Base-by-base conservation (phyloP, 257 asterid genomes). In the Penstemon eatonii region DNA sequence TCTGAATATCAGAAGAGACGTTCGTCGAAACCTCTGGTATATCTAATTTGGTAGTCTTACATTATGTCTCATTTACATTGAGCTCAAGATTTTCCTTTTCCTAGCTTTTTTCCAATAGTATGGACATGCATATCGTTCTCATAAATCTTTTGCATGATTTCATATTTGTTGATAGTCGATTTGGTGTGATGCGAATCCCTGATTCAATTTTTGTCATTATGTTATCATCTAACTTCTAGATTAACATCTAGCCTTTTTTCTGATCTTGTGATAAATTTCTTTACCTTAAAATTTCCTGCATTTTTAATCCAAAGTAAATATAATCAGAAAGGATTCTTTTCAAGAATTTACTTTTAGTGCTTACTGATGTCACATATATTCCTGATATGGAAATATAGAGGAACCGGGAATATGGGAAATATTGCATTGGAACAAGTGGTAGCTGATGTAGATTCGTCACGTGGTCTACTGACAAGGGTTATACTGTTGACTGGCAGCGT, bases 381-480 rank as follows among this genome's bases (percentile, higher is more conserved):
- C 71, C 80, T 89, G 98, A 69, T 89, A 57, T 88, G 89, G 94
- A 87, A 83, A 67, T 90, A 86, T 79, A 55, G 66, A 47, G 78
- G 67, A 65, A 90, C 96, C 15, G 62, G 65, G 74, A 79, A 72
- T 73, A 74, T 69, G 68, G 88, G 84, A 37, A 85, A 82, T 74
- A 64, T 72, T 68, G 86, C 92, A 2, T 57, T 93, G 84, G 89
- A 83, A 62, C 89, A 85, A 52, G 73, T 71, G 10, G 80, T 73
- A 57, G 76, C 89, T 74, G 79, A 81, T 68, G 82, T 89, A 47
- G 72, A 62, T 75, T 71, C 33, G 76, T 82, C 82, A 8, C 70
- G 81, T 55, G 99, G 99, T 63, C 46, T 71, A 51, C 25, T 69
- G 47, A 73, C 65, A 60, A 78, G 85, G 37, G 90, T 90, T 82